Evolutionary conservation across 2,329 filamentous ascomycete genomes (phyloP).

Genomic region (Cladosporium sp.): DNA sequence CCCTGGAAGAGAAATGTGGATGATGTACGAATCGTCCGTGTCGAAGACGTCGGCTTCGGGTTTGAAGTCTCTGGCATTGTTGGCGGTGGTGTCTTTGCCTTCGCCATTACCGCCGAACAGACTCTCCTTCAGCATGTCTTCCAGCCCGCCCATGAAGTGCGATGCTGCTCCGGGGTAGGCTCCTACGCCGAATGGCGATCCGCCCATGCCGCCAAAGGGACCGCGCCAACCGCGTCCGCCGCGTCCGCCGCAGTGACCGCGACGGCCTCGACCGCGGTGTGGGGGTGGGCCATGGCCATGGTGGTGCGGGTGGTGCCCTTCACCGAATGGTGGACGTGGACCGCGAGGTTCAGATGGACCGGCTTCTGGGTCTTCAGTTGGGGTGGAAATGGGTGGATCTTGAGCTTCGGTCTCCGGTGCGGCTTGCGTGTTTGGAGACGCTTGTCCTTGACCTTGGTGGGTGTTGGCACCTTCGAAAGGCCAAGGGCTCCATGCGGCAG

Average conservation of each 20-base stretch:
- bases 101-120: conserved; percentile 32
- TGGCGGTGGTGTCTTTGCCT: conserved; percentile 31
- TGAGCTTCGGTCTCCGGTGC: conserved; percentile 19
- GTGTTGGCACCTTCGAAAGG: conserved; percentile 25
- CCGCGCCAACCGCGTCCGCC: conserved; percentile 25
- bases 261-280: conserved; percentile 15
- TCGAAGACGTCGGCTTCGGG: conserved; percentile 75
- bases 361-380: conserved; percentile 17
- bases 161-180: neutral
- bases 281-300: conserved; percentile 15
- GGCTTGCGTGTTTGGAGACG: conserved; percentile 25
- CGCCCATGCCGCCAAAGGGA: conserved; percentile 19
- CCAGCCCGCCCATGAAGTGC: conserved; percentile 20
- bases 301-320: conserved; percentile 9
- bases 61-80: conserved; percentile 48
- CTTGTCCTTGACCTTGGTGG: conserved; percentile 21
- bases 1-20: conserved; percentile 72
- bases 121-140: conserved; percentile 31
- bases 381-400: conserved; percentile 15
- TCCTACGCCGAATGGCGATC: conserved; percentile 10
- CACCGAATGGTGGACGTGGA: conserved; percentile 22
- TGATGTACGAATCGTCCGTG: conserved; percentile 58
- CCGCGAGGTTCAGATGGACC: conserved; percentile 22
- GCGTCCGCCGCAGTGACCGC: conserved; percentile 24
- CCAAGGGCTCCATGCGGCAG: neutral